A percentile compares a stretch with the other conserved stretches of the same genome.
phyloP scores from a whole-genome alignment of 2,329 filamentous ascomycete genomes.

The Cryphonectria radicalis region DNA sequence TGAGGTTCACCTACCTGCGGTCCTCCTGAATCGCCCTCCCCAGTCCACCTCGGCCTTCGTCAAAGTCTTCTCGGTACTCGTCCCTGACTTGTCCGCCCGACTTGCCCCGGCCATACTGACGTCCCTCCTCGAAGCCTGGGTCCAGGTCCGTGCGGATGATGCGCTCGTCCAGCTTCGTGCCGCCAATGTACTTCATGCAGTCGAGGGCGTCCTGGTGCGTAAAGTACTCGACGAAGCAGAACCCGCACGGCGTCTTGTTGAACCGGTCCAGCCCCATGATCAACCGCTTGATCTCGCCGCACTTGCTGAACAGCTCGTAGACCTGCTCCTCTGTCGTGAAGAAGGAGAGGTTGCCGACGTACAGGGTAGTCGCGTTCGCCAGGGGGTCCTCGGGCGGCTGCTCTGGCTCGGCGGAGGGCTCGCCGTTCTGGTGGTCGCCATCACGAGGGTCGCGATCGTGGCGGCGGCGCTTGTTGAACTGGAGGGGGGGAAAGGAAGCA shows the following conservation, averaged over 20 bases:
- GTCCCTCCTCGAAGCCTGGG: conserved; percentile 92
- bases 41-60: conserved; percentile 89
- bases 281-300: conserved; percentile 96
- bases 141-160: conserved; percentile 95
- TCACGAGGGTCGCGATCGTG: conserved; percentile 64
- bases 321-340: conserved; percentile 99
- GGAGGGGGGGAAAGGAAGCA: not conserved
- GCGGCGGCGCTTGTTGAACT: conserved; percentile 69
- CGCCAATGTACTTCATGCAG: conserved; percentile 98
- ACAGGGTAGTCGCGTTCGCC: conserved; percentile 88
- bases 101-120: conserved; percentile 94
- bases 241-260: conserved; percentile 96
- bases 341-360: conserved; percentile 97
- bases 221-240: conserved; percentile 99
- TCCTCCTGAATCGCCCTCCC: conserved; percentile 75
- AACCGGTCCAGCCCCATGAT: conserved; percentile 98
- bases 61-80: conserved; percentile 96
- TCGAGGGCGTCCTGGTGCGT: conserved; percentile 96
- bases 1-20: not conserved
- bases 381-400: conserved; percentile 76
- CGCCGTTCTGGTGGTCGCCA: conserved; percentile 59
- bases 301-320: conserved; percentile 94
- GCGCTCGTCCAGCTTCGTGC: conserved; percentile 96
- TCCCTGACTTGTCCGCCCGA: conserved; percentile 96
- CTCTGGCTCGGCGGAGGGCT: conserved; percentile 46